A percentile compares a stretch with the other conserved stretches of the same genome.
phyloP scores from a whole-genome alignment of 176 grass and related monocot genomes.

The Melocanna baccifera region DNA sequence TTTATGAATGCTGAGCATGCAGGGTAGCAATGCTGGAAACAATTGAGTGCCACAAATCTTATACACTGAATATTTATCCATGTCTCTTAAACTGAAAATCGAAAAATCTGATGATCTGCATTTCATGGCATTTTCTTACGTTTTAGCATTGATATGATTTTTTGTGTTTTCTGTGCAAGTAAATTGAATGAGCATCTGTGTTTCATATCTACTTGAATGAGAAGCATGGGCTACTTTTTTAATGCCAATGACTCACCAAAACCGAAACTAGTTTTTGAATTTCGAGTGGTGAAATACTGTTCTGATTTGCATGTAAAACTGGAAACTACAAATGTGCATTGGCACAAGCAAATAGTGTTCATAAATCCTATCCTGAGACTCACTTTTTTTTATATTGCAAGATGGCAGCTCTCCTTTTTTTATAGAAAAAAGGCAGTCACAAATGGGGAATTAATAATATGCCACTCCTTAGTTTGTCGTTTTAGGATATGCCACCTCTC shows the following conservation, averaged over 20 bases:
- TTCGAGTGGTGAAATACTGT: background rate
- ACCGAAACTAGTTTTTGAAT: background rate
- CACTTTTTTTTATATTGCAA: background rate
- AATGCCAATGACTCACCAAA: background rate
- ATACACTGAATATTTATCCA: conserved; percentile 9
- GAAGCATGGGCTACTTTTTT: background rate
- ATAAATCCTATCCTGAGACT: background rate
- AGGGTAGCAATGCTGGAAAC: background rate
- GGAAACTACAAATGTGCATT: background rate
- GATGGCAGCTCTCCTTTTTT: background rate
- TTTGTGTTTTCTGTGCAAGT: background rate
- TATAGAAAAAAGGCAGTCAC: background rate
- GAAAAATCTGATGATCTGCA: background rate
- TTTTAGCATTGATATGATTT: background rate
- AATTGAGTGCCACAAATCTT: background rate
- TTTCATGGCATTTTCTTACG: background rate
- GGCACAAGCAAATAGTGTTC: background rate
- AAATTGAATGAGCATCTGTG: background rate
- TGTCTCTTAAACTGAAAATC: background rate
- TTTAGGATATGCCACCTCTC: no score
- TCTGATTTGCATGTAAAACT: background rate
- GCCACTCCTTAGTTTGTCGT: no score
- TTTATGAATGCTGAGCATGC: background rate
- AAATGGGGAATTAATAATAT: background rate
- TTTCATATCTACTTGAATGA: conserved; percentile 5